phyloP scores from a whole-genome alignment of 257 asterid species.

The Ligustrum vulgare region DNA sequence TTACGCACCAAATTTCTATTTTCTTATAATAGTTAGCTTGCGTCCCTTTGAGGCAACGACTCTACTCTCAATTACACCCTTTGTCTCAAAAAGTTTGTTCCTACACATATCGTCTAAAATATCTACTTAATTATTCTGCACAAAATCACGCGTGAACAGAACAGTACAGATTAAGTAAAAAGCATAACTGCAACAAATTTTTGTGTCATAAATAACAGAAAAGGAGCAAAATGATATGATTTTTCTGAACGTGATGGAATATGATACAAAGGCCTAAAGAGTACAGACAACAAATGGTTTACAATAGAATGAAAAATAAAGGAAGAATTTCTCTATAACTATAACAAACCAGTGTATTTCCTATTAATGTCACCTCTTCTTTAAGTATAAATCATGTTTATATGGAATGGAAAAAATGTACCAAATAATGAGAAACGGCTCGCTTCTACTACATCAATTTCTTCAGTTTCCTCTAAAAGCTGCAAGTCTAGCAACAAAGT shows the following conservation, averaged over 20 bases:
- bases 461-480: constrained; percentile 36
- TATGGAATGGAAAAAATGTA: constrained; percentile 6
- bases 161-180: no score
- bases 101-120: no score
- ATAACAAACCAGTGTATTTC: constrained; percentile 1
- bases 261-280: background rate
- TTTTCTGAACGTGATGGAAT: constrained; percentile 24
- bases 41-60: no score
- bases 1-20: no score
- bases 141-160: no score
- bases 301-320: background rate
- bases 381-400: background rate
- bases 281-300: background rate
- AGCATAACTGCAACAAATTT: no score
- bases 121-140: no score
- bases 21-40: no score
- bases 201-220: background rate
- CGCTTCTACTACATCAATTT: constrained; percentile 5
- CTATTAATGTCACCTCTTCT: background rate
- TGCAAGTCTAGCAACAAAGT: constrained; percentile 71
- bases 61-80: no score
- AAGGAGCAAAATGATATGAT: constrained; percentile 31
- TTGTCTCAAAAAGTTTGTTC: no score
- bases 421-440: constrained; percentile 24
- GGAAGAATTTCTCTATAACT: background rate